Evolutionary conservation across 805 yeast genomes (phyloP).

Genomic region (Candida ulmi): DNA sequence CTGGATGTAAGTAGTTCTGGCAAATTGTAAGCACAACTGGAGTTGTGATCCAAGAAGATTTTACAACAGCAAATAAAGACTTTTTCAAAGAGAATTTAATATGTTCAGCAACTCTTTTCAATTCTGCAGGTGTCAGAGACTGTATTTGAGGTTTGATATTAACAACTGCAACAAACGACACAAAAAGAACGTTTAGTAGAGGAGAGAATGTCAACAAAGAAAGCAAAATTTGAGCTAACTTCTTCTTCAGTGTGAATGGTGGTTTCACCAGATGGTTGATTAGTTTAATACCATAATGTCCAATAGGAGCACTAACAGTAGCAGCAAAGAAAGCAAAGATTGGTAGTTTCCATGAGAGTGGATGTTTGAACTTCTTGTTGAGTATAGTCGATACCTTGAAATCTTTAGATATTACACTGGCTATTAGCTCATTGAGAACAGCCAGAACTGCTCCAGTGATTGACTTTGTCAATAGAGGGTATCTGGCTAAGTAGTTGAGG

Average conservation of each 20-base stretch:
- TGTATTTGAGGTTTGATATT: constrained; percentile 26
- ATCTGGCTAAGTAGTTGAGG: constrained; percentile 31
- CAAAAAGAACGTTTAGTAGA: constrained; percentile 39
- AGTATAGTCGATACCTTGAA: constrained; percentile 20
- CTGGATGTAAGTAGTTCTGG: constrained; percentile 50
- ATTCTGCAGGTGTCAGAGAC: constrained; percentile 9
- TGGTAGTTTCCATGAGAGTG: constrained; percentile 34
- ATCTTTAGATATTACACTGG: constrained; percentile 46
- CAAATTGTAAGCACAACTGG: constrained; percentile 47
- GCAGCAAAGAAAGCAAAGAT: constrained; percentile 54
- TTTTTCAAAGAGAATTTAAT: constrained; percentile 27
- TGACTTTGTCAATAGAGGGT: constrained; percentile 57
- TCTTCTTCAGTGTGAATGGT: constrained; percentile 34
- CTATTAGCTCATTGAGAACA: constrained; percentile 52
- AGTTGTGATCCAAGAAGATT: constrained; percentile 50
- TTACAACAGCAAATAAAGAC: constrained; percentile 42
- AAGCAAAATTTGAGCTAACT: constrained; percentile 43
- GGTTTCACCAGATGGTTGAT: constrained; percentile 40
- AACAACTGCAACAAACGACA: constrained; percentile 47
- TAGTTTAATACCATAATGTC: constrained; percentile 46
- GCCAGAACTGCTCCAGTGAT: constrained; percentile 51
- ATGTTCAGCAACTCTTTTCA: constrained; percentile 7
- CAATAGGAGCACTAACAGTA: constrained; percentile 48
- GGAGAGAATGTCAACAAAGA: constrained; percentile 56
- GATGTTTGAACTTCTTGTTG: constrained; percentile 17